phyloP scores from a whole-genome alignment of 1,284 basidiomycete species.

The Sphaerobolus stellatus region DNA sequence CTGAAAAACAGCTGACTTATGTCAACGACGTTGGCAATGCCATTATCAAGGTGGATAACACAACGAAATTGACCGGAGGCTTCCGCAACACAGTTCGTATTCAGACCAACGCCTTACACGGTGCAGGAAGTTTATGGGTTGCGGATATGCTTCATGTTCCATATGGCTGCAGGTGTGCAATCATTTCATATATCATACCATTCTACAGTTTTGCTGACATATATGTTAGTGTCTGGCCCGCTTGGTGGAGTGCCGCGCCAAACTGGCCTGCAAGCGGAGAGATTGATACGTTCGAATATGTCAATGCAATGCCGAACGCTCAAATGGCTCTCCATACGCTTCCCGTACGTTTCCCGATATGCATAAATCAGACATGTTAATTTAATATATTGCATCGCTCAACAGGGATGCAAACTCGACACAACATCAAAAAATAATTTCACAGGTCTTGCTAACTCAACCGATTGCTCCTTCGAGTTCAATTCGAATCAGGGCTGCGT shows the following conservation, averaged over 20 bases:
- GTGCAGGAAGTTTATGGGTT: constrained; percentile 64
- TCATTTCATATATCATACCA: no score
- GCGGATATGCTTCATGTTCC: constrained; percentile 70
- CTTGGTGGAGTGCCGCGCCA: constrained; percentile 48
- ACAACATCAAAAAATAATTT: constrained; percentile 52
- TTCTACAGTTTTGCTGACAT: background rate
- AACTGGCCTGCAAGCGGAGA: constrained; percentile 68
- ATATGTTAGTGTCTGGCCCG: constrained; percentile 69
- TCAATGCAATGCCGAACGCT: constrained; percentile 59
- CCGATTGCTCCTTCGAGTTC: background rate
- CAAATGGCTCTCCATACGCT: constrained; percentile 70
- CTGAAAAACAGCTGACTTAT: constrained; percentile 14
- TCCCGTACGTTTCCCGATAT: constrained; percentile 28
- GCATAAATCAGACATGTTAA: background rate
- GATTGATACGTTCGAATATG: constrained; percentile 76
- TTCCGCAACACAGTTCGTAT: constrained; percentile 66
- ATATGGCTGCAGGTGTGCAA: constrained; percentile 40
- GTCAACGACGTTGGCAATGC: constrained; percentile 17
- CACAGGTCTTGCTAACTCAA: background rate
- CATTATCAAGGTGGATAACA: constrained; percentile 22
- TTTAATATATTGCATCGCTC: background rate
- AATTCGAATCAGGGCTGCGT: constrained; percentile 9
- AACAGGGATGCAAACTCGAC: constrained; percentile 54
- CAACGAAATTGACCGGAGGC: constrained; percentile 34
- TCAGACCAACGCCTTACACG: constrained; percentile 53